phyloP scores from a whole-genome alignment of 768 basidiomycete species.

The Rhodotorula graminis region DNA sequence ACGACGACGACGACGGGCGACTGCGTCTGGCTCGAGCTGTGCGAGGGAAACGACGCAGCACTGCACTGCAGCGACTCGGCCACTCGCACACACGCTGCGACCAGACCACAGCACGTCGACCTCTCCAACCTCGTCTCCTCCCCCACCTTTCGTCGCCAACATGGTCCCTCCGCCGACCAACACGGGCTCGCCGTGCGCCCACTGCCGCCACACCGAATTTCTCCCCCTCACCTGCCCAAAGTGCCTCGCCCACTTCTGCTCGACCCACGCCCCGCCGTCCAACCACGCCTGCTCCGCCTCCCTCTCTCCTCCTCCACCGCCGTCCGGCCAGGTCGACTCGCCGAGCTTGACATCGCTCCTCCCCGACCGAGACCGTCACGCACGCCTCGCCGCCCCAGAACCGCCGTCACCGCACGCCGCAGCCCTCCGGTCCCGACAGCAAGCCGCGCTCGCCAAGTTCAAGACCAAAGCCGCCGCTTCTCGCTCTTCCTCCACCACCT shows the following conservation, averaged over 20 bases:
- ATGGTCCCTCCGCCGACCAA: constrained; percentile 47
- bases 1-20: too few species aligned
- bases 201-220: constrained; percentile 66
- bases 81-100: too few species aligned
- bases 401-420: constrained; percentile 42
- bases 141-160: too few species aligned
- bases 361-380: constrained; percentile 26
- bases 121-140: too few species aligned
- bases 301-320: background rate
- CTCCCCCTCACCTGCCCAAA: constrained; percentile 64
- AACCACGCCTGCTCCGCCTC: constrained; percentile 57
- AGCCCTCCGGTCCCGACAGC: constrained; percentile 47
- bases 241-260: constrained; percentile 62
- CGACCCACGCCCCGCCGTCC: constrained; percentile 59
- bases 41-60: too few species aligned
- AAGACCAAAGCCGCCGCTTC: background rate
- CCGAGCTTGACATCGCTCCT: constrained; percentile 39
- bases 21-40: too few species aligned
- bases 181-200: constrained; percentile 65
- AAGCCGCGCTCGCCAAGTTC: constrained; percentile 50
- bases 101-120: too few species aligned
- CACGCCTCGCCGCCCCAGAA: background rate
- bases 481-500: background rate
- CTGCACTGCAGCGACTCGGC: too few species aligned
- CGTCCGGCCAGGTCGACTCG: background rate